phyloP scores from a whole-genome alignment of 257 asterid genomes.

The Nicotiana attenuata region DNA sequence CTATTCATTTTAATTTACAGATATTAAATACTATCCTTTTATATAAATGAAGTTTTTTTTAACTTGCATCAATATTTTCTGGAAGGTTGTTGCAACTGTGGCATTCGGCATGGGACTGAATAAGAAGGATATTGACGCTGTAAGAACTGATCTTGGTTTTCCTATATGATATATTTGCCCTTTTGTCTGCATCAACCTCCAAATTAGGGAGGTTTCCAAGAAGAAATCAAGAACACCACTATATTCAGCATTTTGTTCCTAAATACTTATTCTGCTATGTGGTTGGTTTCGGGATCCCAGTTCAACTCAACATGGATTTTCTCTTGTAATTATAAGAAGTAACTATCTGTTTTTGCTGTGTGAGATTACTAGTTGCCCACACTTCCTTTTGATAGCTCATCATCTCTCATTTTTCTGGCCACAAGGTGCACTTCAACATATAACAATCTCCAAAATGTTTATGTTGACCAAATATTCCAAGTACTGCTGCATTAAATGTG shows the following conservation, averaged over 20 bases:
- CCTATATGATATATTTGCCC: constrained; percentile 2
- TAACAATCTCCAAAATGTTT: not conserved
- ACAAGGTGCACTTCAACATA: not conserved
- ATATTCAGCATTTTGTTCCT: not conserved
- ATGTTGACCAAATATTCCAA: not conserved
- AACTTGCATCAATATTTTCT: constrained; percentile 24
- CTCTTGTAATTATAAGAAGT: not conserved
- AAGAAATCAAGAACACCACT: not conserved
- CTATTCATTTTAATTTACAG: not conserved
- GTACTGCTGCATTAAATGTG: not conserved
- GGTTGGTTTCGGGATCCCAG: not conserved
- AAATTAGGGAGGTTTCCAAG: not conserved
- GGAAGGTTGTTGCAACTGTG: constrained; percentile 96
- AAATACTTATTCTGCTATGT: not conserved
- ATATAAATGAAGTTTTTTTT: not conserved
- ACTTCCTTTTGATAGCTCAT: not conserved
- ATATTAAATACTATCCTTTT: constrained; percentile 6
- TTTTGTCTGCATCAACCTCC: not conserved
- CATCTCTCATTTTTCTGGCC: not conserved
- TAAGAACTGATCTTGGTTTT: constrained; percentile 36
- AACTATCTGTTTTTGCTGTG: not conserved
- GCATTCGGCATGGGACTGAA: constrained; percentile 99
- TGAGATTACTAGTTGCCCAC: not conserved
- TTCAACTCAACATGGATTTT: not conserved
- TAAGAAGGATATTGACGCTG: constrained; percentile 95